phyloP scores from a whole-genome alignment of 495 filamentous ascomycete genomes.

The Penicillium parvum region DNA sequence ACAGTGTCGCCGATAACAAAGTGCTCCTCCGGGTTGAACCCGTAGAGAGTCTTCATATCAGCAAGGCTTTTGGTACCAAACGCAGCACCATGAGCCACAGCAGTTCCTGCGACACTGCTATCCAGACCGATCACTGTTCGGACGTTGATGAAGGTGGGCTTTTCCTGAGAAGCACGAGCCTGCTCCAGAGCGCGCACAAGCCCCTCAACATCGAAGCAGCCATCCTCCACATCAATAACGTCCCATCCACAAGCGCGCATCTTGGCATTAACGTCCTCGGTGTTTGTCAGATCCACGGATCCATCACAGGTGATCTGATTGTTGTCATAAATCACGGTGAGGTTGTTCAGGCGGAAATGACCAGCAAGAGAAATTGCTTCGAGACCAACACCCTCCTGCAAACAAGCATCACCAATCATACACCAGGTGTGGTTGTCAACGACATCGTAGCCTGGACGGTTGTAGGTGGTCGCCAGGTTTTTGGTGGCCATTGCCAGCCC shows the following conservation, averaged over 20 bases:
- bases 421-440: conserved; percentile 47
- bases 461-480: conserved; percentile 48
- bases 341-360: conserved; percentile 46
- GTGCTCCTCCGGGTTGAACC: conserved; percentile 40
- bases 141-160: conserved; percentile 57
- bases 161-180: conserved; percentile 40
- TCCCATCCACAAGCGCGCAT: conserved; percentile 57
- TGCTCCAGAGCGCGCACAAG: conserved; percentile 46
- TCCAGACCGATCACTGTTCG: conserved; percentile 54
- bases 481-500: conserved; percentile 54
- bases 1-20: conserved; percentile 46
- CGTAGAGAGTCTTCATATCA: conserved; percentile 44
- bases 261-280: conserved; percentile 56
- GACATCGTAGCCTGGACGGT: conserved; percentile 41
- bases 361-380: conserved; percentile 52
- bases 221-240: conserved; percentile 52
- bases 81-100: conserved; percentile 49
- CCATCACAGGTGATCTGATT: conserved; percentile 58
- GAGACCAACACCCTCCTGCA: conserved; percentile 51
- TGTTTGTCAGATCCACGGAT: conserved; percentile 50
- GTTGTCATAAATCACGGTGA: conserved; percentile 53
- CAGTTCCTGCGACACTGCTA: conserved; percentile 46
- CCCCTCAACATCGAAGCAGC: conserved; percentile 47
- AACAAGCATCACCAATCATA: conserved; percentile 52
- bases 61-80: conserved; percentile 45